Base-by-base conservation (phyloP, 768 basidiomycete species). In the Termitomyces bulborhizus region DNA sequence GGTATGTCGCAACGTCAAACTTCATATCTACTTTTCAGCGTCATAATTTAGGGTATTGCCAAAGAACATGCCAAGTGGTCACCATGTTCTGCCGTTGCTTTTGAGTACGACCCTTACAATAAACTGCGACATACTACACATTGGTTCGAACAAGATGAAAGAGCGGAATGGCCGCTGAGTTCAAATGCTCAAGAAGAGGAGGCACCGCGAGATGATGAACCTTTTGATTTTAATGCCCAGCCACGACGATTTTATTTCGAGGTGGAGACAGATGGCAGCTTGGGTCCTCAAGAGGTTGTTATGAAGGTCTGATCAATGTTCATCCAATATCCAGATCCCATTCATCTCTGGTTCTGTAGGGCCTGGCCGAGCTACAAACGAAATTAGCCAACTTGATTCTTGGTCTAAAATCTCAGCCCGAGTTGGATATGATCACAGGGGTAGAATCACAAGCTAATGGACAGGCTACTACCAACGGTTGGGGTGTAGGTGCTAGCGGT, bases 61-160 rank as follows among this genome's bases (percentile, higher is more conserved):
- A 98, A 98, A 76, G 93, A 97, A 68, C 97, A 99, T 66, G 94
- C 97, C 12, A 99, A 99, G 73, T 99, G 96, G 93, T 96, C 93
- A 0, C 96, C 97, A 12, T 90, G 94, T 57, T 90, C 93, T 1
- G 93, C 97, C 7, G 86, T 99, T 16, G 84, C 87, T 7, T 98
- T 96, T 60, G 97, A 99, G 73, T 99, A 99, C 60, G 97, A 99
- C 70, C 97, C 97, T 12, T 81, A 98, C 76, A 99, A 99, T 74
- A 93, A 93, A 69, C 77, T 99, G 32, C 84, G 94, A 51, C 97
- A 99, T 71, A 98, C 97, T 3, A 84, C 88, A 2, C 84, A 97
- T 69, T 98, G 97, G 97, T 92, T 78, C 66, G 97, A 99, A 70
- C 79, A 76, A 24, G 85, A 94, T 62, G 76, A 82, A 60, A 82